A percentile compares a stretch with the other conserved stretches of the same genome.
Conservation (phyloP, 371 early-diverging fungal species). For the Mucor mucedo region DNA sequence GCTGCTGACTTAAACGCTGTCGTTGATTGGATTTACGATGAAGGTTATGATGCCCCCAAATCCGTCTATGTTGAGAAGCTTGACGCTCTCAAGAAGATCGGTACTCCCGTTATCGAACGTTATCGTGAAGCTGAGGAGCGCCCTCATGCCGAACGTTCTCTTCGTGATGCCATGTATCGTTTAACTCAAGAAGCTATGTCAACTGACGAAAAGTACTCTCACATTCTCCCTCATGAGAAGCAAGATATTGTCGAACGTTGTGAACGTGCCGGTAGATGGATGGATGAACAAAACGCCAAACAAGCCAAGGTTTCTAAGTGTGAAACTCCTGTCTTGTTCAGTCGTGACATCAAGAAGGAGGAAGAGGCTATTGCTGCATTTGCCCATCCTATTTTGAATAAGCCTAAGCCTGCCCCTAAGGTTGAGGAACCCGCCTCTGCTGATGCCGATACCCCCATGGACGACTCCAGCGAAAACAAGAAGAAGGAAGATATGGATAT, state of each 20-base stretch:
- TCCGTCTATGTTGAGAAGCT: constrained; percentile 88
- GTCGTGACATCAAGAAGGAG: constrained; percentile 78
- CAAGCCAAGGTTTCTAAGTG: constrained; percentile 78
- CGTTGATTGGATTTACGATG: constrained; percentile 98
- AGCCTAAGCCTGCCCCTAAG: constrained; percentile 87
- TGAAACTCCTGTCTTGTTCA: constrained; percentile 73
- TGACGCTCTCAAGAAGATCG: constrained; percentile 77
- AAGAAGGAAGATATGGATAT: constrained; percentile 73
- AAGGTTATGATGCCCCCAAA: constrained; percentile 93
- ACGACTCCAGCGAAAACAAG: constrained; percentile 45
- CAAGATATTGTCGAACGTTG: constrained; percentile 79
- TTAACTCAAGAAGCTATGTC: constrained; percentile 73
- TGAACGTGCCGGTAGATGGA: constrained; percentile 85
- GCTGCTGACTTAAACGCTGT: constrained; percentile 70
- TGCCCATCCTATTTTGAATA: constrained; percentile 84
- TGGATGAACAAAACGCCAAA: constrained; percentile 80
- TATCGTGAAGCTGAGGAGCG: constrained; percentile 87
- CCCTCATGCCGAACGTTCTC: constrained; percentile 79
- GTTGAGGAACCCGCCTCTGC: constrained; percentile 44
- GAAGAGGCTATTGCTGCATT: constrained; percentile 64
- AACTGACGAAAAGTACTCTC: constrained; percentile 85
- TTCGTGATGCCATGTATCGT: constrained; percentile 79
- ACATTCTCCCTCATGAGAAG: constrained; percentile 88
- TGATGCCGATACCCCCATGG: constrained; percentile 52
- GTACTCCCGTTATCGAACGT: constrained; percentile 83